Percentiles rank a stretch among this genome's conserved stretches.
Evolutionary conservation across 1,284 basidiomycete species (phyloP).

Genomic region (Tilletia indica): DNA sequence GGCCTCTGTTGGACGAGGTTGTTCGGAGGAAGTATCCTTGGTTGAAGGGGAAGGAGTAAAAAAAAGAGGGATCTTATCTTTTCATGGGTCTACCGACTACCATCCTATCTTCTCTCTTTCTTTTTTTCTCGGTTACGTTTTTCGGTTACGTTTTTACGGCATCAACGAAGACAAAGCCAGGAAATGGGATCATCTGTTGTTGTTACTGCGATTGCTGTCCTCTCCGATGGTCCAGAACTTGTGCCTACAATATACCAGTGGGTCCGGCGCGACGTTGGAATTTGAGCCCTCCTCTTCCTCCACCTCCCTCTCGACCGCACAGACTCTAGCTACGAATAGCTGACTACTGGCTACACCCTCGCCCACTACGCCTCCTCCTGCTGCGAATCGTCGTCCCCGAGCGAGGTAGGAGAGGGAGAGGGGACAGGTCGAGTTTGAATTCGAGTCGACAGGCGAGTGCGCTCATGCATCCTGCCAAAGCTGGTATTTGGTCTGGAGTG

Average conservation of each 20-base stretch:
- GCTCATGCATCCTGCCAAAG: conserved; percentile 23
- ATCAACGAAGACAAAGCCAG: no score
- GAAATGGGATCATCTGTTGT: no score
- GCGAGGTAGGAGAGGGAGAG: conserved; percentile 20
- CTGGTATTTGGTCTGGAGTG: conserved; percentile 20
- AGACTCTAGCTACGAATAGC: conserved; percentile 15
- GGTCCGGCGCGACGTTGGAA: not conserved
- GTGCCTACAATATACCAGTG: conserved; percentile 1
- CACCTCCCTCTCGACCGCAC: conserved; percentile 2
- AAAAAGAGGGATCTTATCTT: no score
- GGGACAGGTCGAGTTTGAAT: conserved; percentile 27
- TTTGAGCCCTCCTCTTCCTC: no score
- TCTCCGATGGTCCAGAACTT: not conserved
- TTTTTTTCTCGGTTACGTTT: no score
- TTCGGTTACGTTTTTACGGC: no score
- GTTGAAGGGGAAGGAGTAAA: not conserved
- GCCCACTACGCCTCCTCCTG: conserved; percentile 14
- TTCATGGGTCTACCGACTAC: no score
- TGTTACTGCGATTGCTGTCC: not conserved
- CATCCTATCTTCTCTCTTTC: no score
- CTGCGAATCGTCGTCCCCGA: not conserved
- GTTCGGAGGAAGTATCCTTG: conserved; percentile 57
- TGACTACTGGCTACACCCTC: not conserved
- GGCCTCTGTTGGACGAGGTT: conserved; percentile 72
- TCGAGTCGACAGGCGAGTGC: conserved; percentile 29